Conservation (phyloP, 371 early-diverging fungal species). For the Umbelopsis sp. region DNA sequence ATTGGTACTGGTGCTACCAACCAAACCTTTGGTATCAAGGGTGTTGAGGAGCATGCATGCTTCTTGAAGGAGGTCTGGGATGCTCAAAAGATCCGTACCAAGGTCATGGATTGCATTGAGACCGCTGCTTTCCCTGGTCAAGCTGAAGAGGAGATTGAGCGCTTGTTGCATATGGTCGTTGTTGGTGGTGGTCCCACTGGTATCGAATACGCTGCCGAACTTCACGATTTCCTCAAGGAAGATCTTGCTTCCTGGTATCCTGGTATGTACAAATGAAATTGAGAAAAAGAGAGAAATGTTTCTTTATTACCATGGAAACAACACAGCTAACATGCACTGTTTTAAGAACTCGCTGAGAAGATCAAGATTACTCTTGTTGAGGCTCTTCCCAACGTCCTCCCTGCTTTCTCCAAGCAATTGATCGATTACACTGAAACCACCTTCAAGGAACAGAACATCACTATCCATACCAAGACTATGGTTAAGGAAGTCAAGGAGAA, state of each 20-base stretch:
- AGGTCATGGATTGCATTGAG: constrained; percentile 89
- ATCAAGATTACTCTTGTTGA: constrained; percentile 90
- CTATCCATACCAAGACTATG: constrained; percentile 84
- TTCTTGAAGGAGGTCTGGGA: constrained; percentile 91
- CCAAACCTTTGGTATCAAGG: constrained; percentile 88
- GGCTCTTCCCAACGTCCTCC: constrained; percentile 85
- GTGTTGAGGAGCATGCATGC: constrained; percentile 84
- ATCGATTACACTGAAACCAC: constrained; percentile 90
- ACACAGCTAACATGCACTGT: too few species aligned
- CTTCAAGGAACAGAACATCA: constrained; percentile 85
- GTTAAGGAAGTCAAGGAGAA: constrained; percentile 88
- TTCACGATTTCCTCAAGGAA: constrained; percentile 89
- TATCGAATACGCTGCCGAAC: constrained; percentile 93
- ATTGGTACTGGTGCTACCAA: constrained; percentile 89
- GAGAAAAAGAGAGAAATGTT: too few species aligned
- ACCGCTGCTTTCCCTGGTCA: constrained; percentile 87
- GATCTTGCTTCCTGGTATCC: constrained; percentile 89
- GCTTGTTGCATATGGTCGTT: constrained; percentile 94
- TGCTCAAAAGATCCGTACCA: constrained; percentile 86
- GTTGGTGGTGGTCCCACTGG: constrained; percentile 97
- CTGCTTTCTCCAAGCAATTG: constrained; percentile 87
- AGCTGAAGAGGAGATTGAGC: constrained; percentile 73
- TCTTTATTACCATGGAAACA: too few species aligned
- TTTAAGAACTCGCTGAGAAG: constrained; percentile 71
- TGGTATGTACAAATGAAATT: constrained; percentile 25